Conservation (phyloP, 177 flowering plant genomes). For the Vitis hybrid region DNA sequence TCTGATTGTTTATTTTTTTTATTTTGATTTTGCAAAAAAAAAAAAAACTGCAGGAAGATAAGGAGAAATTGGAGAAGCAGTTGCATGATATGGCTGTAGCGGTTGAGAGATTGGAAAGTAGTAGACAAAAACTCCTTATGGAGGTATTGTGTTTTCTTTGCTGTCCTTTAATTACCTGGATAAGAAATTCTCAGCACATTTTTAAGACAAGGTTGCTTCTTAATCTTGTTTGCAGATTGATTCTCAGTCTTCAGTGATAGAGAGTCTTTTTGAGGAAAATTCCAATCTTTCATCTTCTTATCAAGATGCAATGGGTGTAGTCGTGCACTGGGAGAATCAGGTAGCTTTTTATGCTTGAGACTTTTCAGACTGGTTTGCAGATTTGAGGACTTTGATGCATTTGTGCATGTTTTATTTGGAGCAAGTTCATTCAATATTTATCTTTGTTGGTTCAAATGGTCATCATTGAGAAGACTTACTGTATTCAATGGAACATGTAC, state of each 20-base stretch:
- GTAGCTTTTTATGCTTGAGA: constrained; percentile 26
- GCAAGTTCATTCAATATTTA: no score
- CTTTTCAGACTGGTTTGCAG: not conserved
- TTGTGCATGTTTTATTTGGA: not conserved
- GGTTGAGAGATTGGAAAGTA: constrained; percentile 83
- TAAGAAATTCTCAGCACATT: constrained; percentile 7
- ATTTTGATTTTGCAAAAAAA: no score
- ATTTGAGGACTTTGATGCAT: not conserved
- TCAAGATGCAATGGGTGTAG: constrained; percentile 61
- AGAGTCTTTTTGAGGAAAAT: constrained; percentile 90
- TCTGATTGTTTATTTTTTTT: not conserved
- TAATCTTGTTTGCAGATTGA: constrained; percentile 63
- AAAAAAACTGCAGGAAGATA: constrained; percentile 63
- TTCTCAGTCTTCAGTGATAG: constrained; percentile 92
- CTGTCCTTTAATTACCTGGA: not conserved
- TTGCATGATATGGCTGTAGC: constrained; percentile 94
- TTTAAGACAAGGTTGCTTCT: constrained; percentile 7
- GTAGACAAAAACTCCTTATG: constrained; percentile 84
- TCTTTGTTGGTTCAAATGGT: no score
- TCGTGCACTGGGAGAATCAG: constrained; percentile 87
- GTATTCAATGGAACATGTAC: no score
- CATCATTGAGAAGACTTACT: no score
- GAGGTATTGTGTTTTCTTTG: constrained; percentile 49
- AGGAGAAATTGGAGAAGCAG: constrained; percentile 83
- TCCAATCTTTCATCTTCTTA: constrained; percentile 67